Conservation (phyloP, 345 rosid genomes). For the Dovyalis caffra region DNA sequence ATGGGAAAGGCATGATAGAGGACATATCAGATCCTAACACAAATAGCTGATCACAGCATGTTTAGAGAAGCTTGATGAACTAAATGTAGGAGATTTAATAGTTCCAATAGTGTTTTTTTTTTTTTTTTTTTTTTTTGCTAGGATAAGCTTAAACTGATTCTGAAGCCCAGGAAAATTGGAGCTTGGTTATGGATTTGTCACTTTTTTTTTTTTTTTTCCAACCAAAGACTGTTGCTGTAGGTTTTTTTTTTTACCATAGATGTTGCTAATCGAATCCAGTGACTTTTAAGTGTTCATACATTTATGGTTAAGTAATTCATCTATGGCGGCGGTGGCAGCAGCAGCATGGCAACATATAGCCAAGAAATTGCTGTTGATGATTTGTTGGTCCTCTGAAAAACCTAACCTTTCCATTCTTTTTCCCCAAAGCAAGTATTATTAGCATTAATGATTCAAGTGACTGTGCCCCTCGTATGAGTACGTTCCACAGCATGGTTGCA, state of each 20-base stretch:
- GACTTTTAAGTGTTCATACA: background rate
- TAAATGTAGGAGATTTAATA: background rate
- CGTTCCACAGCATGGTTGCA: too few relatives aligned
- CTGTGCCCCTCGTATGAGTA: background rate
- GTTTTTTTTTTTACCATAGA: background rate
- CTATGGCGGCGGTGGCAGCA: background rate
- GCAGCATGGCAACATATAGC: background rate
- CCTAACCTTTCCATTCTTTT: background rate
- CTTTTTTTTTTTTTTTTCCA: background rate
- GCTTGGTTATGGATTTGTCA: background rate
- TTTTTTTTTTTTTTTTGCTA: background rate
- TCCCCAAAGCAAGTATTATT: too few relatives aligned
- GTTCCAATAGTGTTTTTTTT: background rate
- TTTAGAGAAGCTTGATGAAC: background rate
- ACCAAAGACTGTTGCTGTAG: background rate
- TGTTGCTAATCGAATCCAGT: background rate
- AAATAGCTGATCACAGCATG: conserved; percentile 9
- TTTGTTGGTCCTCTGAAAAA: background rate
- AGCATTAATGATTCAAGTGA: background rate
- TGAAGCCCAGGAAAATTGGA: background rate
- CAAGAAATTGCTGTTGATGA: background rate
- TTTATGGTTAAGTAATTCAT: background rate
- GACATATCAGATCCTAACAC: conserved; percentile 53
- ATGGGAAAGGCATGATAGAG: conserved; percentile 86
- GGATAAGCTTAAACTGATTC: conserved; percentile 9